Evolutionary conservation across 495 filamentous ascomycete species (phyloP).

Genomic region (Aspergillus conjunctus): DNA sequence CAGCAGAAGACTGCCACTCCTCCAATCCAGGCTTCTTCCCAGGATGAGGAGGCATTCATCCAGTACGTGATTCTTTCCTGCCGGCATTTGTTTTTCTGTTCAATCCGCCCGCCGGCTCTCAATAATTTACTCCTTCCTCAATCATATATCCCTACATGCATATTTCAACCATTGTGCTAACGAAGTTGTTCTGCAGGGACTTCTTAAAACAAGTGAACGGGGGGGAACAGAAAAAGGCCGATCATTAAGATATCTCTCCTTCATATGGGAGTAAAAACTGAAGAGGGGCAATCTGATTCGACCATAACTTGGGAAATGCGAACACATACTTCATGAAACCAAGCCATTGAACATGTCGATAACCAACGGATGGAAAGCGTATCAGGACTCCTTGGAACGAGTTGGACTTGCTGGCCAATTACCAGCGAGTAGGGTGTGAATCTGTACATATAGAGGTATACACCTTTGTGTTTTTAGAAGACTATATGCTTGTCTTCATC

Average conservation of each 20-base stretch:
- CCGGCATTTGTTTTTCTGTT: no score
- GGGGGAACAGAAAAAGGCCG: slow-evolving; percentile 66
- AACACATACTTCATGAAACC: neutral
- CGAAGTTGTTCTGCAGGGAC: slow-evolving; percentile 54
- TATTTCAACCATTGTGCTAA: slow-evolving; percentile 9
- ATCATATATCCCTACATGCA: neutral
- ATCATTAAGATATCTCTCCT: slow-evolving; percentile 53
- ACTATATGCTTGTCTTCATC: slow-evolving; percentile 25
- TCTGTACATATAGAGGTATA: slow-evolving; percentile 52
- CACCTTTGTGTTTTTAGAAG: slow-evolving; percentile 37
- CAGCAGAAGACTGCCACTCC: slow-evolving; percentile 61
- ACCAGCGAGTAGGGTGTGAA: slow-evolving; percentile 22
- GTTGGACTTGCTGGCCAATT: slow-evolving; percentile 12
- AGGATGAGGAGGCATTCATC: slow-evolving; percentile 97
- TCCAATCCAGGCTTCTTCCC: slow-evolving; percentile 82
- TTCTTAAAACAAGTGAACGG: slow-evolving; percentile 74
- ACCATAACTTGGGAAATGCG: neutral
- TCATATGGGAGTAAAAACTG: slow-evolving; percentile 11
- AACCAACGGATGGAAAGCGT: slow-evolving; percentile 8
- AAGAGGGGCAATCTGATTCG: slow-evolving; percentile 10
- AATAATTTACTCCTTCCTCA: no score
- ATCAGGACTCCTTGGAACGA: slow-evolving; percentile 14
- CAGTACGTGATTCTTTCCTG: slow-evolving; percentile 62
- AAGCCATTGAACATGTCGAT: slow-evolving; percentile 5
- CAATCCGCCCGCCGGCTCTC: no score